Evolutionary conservation across 208 protist genomes (phyloP), one percentile per base, ranked within the genome.

Genomic region (Acanthamoeba sp.): DNA sequence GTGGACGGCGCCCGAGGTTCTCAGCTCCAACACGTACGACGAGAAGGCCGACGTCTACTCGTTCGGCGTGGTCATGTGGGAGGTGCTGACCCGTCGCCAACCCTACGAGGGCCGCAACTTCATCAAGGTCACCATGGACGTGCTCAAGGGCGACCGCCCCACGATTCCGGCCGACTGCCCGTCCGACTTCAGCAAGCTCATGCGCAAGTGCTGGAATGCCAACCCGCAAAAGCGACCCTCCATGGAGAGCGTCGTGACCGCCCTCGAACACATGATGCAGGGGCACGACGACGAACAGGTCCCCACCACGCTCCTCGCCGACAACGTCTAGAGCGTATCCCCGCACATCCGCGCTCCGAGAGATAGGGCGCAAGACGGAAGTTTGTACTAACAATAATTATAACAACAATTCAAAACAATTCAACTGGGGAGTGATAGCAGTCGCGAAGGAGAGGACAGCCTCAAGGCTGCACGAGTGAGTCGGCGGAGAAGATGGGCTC

Each of bases 21-120:
- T 94, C 3, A n/a, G 89, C 0, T 87, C 94, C 36, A 73, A 95
- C 50, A 36, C 48, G 9, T 95, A 96, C 42, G 66, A 88, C 80
- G 76, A 95, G 22, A 91, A 94, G 20, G 96, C 94, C 20, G 96
- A 97, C 95, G 96, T 97, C 9, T 97, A 95, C 64, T 93, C 82
- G 0, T 97, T 95, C 95, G 96, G 88, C 14, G 94, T 97, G n/a
- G 94, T 97, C 1, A 66, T 97, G 45, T 94, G 73, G 1, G 96
- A 97, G 59, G 66, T 97, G n/a, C 73, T 97, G 24, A 97, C 96
- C 22, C 66, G 95, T n/a, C 24, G 50, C n/a, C 29, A 88, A 22
- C 80, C 80, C 80, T 88, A 40, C 80, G 80, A 59, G 29, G 40
- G 40, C 29, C 80, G 80, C 40, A 62, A 52, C 80, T 52, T 64